Percentiles rank a stretch among this genome's conserved stretches.
Conservation (phyloP, 2,329 filamentous ascomycete genomes). For the Penicillium brevicompactum region DNA sequence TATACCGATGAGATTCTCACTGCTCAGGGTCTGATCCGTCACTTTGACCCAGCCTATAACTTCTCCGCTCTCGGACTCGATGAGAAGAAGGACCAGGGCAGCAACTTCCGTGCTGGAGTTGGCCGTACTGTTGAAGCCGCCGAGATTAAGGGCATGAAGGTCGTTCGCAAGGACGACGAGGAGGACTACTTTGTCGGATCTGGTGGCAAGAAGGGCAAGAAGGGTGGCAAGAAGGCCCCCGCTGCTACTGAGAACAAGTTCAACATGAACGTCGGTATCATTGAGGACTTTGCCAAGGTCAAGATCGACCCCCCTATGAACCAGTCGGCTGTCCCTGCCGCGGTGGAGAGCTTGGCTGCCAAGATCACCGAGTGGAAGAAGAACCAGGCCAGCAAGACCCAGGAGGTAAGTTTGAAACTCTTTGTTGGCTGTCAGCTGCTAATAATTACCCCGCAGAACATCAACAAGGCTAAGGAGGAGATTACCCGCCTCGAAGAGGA, state of each 20-base stretch:
- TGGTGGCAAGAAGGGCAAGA: slow-evolving; percentile 83
- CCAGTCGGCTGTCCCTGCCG: slow-evolving; percentile 75
- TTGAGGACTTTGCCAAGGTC: slow-evolving; percentile 84
- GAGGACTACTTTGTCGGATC: slow-evolving; percentile 78
- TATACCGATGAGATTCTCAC: slow-evolving; percentile 92
- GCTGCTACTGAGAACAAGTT: slow-evolving; percentile 62
- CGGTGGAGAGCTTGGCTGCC: slow-evolving; percentile 85
- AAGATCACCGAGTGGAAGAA: slow-evolving; percentile 91
- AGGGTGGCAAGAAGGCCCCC: slow-evolving; percentile 70
- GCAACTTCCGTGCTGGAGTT: slow-evolving; percentile 75
- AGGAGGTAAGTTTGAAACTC: slow-evolving; percentile 69
- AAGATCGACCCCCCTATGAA: slow-evolving; percentile 86
- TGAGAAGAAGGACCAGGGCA: slow-evolving; percentile 52
- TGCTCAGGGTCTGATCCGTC: slow-evolving; percentile 82
- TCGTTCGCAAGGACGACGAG: slow-evolving; percentile 85
- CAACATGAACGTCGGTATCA: slow-evolving; percentile 86
- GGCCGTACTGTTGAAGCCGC: slow-evolving; percentile 81
- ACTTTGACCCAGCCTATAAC: slow-evolving; percentile 85
- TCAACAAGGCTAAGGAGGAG: slow-evolving; percentile 94
- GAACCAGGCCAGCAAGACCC: slow-evolving; percentile 85
- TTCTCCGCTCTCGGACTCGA: slow-evolving; percentile 59
- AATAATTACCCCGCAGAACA: slow-evolving; percentile 67
- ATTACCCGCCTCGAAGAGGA: slow-evolving; percentile 82
- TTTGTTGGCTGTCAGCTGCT: background rate
- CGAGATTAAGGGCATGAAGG: slow-evolving; percentile 80